Conservation (phyloP, 495 filamentous ascomycete species). For the Xylaria venustula region DNA sequence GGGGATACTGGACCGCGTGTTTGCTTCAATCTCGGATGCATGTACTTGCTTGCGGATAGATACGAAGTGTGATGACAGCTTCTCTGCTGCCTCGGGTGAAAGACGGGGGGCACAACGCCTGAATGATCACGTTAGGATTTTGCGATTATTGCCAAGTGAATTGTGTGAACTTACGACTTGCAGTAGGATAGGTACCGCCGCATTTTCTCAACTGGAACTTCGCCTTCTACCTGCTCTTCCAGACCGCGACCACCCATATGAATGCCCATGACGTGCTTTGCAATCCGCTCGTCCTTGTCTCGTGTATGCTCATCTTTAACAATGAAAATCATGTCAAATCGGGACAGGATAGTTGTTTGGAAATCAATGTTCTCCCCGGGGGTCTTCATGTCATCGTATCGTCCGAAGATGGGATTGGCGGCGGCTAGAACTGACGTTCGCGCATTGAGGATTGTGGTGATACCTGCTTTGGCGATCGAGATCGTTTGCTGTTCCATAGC, state of each 20-base stretch:
- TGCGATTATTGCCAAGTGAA: not conserved
- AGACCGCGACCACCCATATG: conserved; percentile 89
- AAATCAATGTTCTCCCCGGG: conserved; percentile 99
- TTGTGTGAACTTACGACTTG: conserved; percentile 66
- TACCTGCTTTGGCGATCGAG: conserved; percentile 98
- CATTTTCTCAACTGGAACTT: conserved; percentile 94
- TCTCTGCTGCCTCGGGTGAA: conserved; percentile 89
- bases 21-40: conserved; percentile 80
- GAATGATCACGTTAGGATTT: conserved; percentile 34
- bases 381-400: conserved; percentile 96
- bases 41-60: conserved; percentile 94
- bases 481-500: conserved; percentile 99
- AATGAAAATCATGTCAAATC: conserved; percentile 99
- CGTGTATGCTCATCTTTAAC: conserved; percentile 94
- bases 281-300: conserved; percentile 86
- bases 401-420: conserved; percentile 95
- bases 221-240: conserved; percentile 79
- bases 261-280: conserved; percentile 95
- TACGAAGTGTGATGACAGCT: conserved; percentile 96
- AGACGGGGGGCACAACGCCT: conserved; percentile 92
- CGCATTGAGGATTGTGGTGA: conserved; percentile 97
- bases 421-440: conserved; percentile 93
- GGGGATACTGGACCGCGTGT: conserved; percentile 85
- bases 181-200: conserved; percentile 98
- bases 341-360: conserved; percentile 96